Evolutionary conservation across 495 filamentous ascomycete species (phyloP).

Genomic region (Chaetomium tenue): DNA sequence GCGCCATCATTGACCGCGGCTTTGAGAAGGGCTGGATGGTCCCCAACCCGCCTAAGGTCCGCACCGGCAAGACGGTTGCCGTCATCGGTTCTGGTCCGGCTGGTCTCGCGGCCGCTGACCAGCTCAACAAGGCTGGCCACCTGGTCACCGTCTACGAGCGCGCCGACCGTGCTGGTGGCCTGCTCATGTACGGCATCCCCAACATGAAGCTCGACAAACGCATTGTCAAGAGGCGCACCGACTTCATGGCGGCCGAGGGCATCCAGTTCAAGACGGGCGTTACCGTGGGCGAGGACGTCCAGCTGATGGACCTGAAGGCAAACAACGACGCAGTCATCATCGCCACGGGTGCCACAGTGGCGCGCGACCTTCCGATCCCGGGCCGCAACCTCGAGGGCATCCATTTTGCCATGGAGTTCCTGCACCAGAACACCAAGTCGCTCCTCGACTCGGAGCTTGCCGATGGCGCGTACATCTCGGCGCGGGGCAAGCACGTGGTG

Average conservation of each 20-base stretch:
- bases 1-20: constrained; percentile 97
- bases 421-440: constrained; percentile 98
- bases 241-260: constrained; percentile 94
- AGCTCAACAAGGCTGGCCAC: constrained; percentile 93
- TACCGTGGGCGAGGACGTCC: constrained; percentile 76
- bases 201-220: constrained; percentile 99
- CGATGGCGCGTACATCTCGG: constrained; percentile 90
- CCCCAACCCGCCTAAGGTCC: constrained; percentile 71
- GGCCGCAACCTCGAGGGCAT: constrained; percentile 89
- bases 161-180: constrained; percentile 85
- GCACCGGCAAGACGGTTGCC: constrained; percentile 87
- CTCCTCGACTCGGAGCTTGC: constrained; percentile 87
- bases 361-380: constrained; percentile 91
- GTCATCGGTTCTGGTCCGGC: constrained; percentile 94
- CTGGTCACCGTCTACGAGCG: constrained; percentile 93
- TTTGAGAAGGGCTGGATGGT: constrained; percentile 99
- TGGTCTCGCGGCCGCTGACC: constrained; percentile 89
- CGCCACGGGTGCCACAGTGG: constrained; percentile 95
- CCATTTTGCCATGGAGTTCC: constrained; percentile 98
- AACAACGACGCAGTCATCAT: constrained; percentile 86
- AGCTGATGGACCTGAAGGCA: constrained; percentile 71
- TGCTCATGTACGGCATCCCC: constrained; percentile 98
- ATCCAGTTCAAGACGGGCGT: constrained; percentile 77
- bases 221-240: constrained; percentile 90
- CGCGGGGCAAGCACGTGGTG: constrained; percentile 94